Evolutionary conservation across 2,329 filamentous ascomycete species (phyloP).

Genomic region (Talaromyces sp.): DNA sequence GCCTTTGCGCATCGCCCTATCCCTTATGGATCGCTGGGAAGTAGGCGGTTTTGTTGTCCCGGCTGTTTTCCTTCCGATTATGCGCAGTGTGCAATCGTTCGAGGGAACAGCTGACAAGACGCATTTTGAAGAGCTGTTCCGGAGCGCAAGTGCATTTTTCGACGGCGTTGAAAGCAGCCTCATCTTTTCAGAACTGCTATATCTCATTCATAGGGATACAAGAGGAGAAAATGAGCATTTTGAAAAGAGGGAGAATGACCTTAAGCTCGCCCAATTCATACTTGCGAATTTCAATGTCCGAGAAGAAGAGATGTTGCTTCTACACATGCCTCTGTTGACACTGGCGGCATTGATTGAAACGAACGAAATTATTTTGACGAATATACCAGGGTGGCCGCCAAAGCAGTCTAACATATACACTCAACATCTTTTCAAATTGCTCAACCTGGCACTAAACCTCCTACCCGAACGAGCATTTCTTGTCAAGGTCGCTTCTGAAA

Average conservation of each 20-base stretch:
- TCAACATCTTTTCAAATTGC: constrained; percentile 30
- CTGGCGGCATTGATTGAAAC: constrained; percentile 60
- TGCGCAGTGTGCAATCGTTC: constrained; percentile 76
- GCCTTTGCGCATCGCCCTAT: constrained; percentile 88
- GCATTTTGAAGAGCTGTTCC: constrained; percentile 80
- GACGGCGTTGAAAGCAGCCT: constrained; percentile 93
- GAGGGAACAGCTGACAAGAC: constrained; percentile 65
- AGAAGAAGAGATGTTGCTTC: constrained; percentile 91
- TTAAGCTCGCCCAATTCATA: constrained; percentile 78
- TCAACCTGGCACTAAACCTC: constrained; percentile 32
- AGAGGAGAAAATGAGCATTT: constrained; percentile 52
- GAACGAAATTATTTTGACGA: constrained; percentile 33
- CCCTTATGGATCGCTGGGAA: constrained; percentile 97
- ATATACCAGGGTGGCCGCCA: constrained; percentile 19
- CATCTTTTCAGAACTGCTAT: constrained; percentile 81
- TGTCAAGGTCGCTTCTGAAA: constrained; percentile 47
- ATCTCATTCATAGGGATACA: constrained; percentile 57
- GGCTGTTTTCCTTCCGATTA: constrained; percentile 80
- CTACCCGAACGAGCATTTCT: constrained; percentile 52
- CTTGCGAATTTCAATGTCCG: constrained; percentile 84
- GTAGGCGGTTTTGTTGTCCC: constrained; percentile 88
- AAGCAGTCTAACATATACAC: constrained; percentile 26
- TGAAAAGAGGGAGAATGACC: constrained; percentile 58
- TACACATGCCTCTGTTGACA: constrained; percentile 76
- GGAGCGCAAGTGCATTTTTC: constrained; percentile 93